Base-by-base conservation (phyloP, 352 stramenopile genomes). In the Pythium phragmitis region DNA sequence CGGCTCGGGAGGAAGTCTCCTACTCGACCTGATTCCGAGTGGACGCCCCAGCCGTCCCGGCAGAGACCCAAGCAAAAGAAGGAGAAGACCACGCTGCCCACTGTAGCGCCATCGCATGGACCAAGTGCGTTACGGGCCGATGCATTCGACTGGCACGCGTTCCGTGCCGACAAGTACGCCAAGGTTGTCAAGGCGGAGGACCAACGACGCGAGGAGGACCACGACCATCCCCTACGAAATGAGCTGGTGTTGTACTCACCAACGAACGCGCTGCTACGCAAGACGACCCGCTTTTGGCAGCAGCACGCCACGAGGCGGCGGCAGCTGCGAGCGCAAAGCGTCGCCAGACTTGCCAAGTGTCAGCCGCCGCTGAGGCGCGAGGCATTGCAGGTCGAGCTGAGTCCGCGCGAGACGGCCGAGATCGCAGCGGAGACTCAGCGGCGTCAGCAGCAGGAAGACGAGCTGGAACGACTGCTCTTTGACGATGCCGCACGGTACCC, bases 211-310 rank as follows among this genome's bases (percentile, higher is more conserved):
- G 52, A 54, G 1, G 26, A 68, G n/a, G 48, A 54, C 17, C 43
- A 59, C 5, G 11, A 4, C 17, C 37, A n/a, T 19, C 26, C 19
- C 2, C 16, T 21, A 16, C 19, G 16, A 1, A 23, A 55, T 9
- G 68, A 85, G 26, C 72, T 91, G 13, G 74, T 77, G 26, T 82
- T 77, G 39, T 91, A 85, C 64, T 81, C 79, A 0, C 68, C 72
- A 42, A 71, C 72, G 0, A 72, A 79, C n/a, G 72, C 66, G 13
- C 46, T 88, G 19, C 73, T 91, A 60, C 76, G 75, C 60, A 82
- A 77, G 46, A 80, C 73, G 4, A 68, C 75, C 14, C 45, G 56
- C 16, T 75, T 79, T 46, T 91, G 82, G 82, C 62, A 69, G 39
- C 50, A 63, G 3, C 69, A 81, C 36, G 67, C 73, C 1, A 37